Evolutionary conservation across 2,329 filamentous ascomycete genomes (phyloP).

Genomic region (Ophiocordyceps sinensis): DNA sequence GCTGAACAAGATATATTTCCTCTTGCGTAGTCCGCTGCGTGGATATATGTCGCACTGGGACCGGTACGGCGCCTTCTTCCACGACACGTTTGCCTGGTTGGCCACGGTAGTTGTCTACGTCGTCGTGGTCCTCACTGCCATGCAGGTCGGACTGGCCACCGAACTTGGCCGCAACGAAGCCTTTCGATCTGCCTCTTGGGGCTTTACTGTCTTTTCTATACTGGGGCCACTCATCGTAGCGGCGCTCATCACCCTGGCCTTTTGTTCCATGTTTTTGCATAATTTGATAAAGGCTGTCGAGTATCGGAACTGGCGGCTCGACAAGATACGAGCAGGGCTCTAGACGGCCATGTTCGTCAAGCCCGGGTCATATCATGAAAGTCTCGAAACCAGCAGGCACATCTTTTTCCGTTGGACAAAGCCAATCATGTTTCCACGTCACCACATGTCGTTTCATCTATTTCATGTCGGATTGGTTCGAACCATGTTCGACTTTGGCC

Average conservation of each 20-base stretch:
- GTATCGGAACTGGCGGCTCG: too few relatives aligned
- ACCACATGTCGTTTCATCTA: too few relatives aligned
- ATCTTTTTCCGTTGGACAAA: too few relatives aligned
- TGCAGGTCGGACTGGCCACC: slow-evolving; percentile 30
- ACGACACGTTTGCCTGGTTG: slow-evolving; percentile 26
- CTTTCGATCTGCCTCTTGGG: slow-evolving; percentile 29
- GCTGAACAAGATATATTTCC: slow-evolving; percentile 19
- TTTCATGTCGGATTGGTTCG: too few relatives aligned
- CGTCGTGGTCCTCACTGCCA: slow-evolving; percentile 29
- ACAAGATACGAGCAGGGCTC: too few relatives aligned
- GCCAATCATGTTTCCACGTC: too few relatives aligned
- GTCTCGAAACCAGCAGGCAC: too few relatives aligned
- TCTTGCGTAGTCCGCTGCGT: slow-evolving; percentile 11
- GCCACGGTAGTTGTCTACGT: slow-evolving; percentile 25
- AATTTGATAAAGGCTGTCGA: too few relatives aligned
- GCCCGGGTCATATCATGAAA: too few relatives aligned
- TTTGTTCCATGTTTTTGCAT: too few relatives aligned
- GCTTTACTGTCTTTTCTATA: slow-evolving; percentile 33
- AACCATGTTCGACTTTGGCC: too few relatives aligned
- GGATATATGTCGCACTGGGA: slow-evolving; percentile 12
- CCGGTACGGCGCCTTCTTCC: slow-evolving; percentile 25
- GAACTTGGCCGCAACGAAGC: slow-evolving; percentile 16
- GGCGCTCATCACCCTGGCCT: background rate
- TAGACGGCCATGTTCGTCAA: too few relatives aligned
- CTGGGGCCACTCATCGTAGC: slow-evolving; percentile 19